Percentiles rank a stretch among this genome's conserved stretches.
These are phyloP conservation scores for Chenopodium berlandieri DNA, from an alignment of 148 eudicot species.

Conservation along the genomic window DNA sequence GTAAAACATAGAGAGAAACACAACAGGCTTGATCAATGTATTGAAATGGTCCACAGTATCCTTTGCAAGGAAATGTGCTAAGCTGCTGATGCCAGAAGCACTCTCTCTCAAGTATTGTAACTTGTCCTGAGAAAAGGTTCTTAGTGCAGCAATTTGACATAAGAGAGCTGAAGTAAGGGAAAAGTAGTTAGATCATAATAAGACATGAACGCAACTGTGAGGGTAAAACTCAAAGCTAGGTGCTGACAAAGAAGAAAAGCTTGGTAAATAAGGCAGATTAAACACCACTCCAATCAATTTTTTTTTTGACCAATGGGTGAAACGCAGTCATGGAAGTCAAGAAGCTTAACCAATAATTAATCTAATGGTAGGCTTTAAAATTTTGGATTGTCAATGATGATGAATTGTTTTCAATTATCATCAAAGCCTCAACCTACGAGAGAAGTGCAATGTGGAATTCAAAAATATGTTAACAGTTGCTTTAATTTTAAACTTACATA, in stretches of 20 bases:
- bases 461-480: slow-evolving; percentile 5
- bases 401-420: neutral
- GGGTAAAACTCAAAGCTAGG: neutral
- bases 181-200: neutral
- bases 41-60: slow-evolving; percentile 87
- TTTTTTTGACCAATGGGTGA: neutral
- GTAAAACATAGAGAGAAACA: slow-evolving; percentile 89
- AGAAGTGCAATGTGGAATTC: neutral
- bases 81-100: slow-evolving; percentile 93
- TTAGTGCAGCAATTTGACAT: slow-evolving; percentile 88
- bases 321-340: slow-evolving; percentile 1
- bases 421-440: neutral
- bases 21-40: slow-evolving; percentile 70
- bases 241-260: too few relatives aligned
- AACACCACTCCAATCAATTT: too few relatives aligned
- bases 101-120: slow-evolving; percentile 90
- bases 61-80: slow-evolving; percentile 88
- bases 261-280: too few relatives aligned
- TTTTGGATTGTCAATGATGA: neutral
- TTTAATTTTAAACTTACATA: slow-evolving; percentile 40
- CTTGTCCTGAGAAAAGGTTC: slow-evolving; percentile 84
- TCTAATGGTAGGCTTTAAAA: neutral
- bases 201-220: neutral
- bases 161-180: slow-evolving; percentile 70
- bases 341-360: neutral